A percentile compares a stretch with the other conserved stretches of the same genome.
Conservation (phyloP, 345 rosid genomes). For the Leavenworthia alabamica region DNA sequence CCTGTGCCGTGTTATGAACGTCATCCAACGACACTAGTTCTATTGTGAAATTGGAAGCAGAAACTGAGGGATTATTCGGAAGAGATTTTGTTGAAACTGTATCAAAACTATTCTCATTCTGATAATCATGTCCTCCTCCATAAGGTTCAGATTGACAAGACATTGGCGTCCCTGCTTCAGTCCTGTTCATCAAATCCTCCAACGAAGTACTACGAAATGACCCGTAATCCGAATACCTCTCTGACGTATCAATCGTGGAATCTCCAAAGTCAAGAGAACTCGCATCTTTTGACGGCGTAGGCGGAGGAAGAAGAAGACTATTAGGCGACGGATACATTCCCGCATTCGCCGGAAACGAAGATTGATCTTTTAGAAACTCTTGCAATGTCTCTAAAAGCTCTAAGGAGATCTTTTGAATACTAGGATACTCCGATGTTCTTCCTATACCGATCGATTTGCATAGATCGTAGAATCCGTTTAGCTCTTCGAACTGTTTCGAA, state of each 20-base stretch:
- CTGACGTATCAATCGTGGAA: constrained; percentile 19
- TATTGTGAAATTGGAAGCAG: no score
- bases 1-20: not conserved
- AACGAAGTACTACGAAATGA: constrained; percentile 40
- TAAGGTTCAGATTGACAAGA: constrained; percentile 32
- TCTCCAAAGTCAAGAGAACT: constrained; percentile 27
- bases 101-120: constrained; percentile 18
- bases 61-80: constrained; percentile 25
- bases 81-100: constrained; percentile 31
- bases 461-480: constrained; percentile 44
- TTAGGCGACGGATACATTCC: constrained; percentile 26
- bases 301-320: constrained; percentile 19
- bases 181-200: constrained; percentile 48
- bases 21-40: constrained; percentile 38
- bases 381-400: constrained; percentile 69
- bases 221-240: constrained; percentile 33
- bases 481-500: constrained; percentile 63
- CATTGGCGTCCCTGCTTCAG: constrained; percentile 33
- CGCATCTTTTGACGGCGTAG: constrained; percentile 9
- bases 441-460: constrained; percentile 55
- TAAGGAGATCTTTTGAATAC: constrained; percentile 60
- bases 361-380: constrained; percentile 74
- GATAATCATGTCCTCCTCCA: constrained; percentile 22
- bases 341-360: constrained; percentile 40
- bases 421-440: constrained; percentile 72